phyloP scores from a whole-genome alignment of 495 filamentous ascomycete genomes.

The Penicillium bialowiezense region DNA sequence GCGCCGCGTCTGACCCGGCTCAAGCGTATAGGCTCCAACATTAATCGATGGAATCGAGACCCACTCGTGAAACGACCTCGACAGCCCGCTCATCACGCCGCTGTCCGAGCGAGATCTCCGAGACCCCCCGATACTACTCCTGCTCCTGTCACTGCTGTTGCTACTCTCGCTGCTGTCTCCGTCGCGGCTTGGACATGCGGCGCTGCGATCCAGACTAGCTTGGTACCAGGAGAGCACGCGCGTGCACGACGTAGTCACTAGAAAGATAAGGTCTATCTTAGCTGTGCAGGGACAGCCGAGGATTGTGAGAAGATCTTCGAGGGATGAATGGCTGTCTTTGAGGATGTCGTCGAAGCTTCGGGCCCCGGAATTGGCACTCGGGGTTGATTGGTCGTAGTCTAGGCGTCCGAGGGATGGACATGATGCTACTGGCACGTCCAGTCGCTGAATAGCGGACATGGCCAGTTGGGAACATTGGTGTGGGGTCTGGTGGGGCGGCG shows the following conservation, averaged over 20 bases:
- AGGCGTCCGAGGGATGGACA: slow-evolving; percentile 1
- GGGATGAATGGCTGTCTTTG: slow-evolving; percentile 5
- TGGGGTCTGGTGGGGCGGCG: not conserved
- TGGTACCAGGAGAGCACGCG: slow-evolving; percentile 7
- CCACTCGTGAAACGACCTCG: not conserved
- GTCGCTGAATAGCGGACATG: slow-evolving; percentile 5
- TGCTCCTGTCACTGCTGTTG: not conserved
- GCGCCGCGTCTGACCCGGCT: not conserved
- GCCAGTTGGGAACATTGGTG: slow-evolving; percentile 8
- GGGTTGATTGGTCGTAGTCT: not conserved
- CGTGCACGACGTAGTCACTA: slow-evolving; percentile 3
- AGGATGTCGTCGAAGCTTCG: slow-evolving; percentile 8
- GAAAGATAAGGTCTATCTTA: slow-evolving; percentile 4
- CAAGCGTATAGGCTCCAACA: not conserved
- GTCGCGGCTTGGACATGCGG: not conserved
- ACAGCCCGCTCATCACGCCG: not conserved
- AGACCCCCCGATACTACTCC: not conserved
- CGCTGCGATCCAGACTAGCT: slow-evolving; percentile 7
- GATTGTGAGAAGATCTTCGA: slow-evolving; percentile 4
- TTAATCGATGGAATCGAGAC: not conserved
- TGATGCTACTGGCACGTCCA: slow-evolving; percentile 1
- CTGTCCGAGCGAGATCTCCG: not conserved
- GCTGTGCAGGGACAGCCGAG: slow-evolving; percentile 3
- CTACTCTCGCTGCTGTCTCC: not conserved
- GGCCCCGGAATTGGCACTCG: not conserved